These are phyloP conservation scores for Stephanodiscus minutulus DNA, from an alignment of 108 stramenopile genomes.

Conservation along the genomic window DNA sequence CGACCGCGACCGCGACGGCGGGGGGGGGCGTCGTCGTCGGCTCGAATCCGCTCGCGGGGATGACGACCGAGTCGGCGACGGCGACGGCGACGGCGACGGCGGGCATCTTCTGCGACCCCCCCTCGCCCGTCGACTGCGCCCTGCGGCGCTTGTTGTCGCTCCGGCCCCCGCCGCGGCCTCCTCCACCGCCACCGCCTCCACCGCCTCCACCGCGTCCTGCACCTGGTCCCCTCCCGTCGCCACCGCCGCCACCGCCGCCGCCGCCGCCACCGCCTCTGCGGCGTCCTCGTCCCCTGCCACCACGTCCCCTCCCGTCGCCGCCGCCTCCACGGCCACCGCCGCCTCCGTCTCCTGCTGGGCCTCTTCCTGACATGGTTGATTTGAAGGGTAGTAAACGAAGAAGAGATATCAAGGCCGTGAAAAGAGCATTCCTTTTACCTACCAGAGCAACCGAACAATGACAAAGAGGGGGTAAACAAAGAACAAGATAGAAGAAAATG, in stretches of 20 bases:
- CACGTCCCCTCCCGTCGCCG: not conserved
- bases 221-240: too few species aligned
- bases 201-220: not conserved
- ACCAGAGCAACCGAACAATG: too few species aligned
- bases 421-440: too few species aligned
- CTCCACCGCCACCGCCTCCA: not conserved
- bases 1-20: not conserved
- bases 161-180: not conserved
- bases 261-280: constrained; percentile 7
- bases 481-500: too few species aligned
- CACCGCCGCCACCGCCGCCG: not conserved
- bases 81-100: not conserved
- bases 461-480: too few species aligned
- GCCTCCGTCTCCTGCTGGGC: not conserved
- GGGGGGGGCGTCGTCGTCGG: not conserved
- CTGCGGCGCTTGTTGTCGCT: not conserved
- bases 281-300: constrained; percentile 20
- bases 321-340: constrained; percentile 8
- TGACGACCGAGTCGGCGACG: not conserved
- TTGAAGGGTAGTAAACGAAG: not conserved
- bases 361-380: constrained; percentile 9
- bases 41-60: constrained; percentile 9
- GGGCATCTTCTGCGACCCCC: not conserved
- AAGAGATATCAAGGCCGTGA: too few species aligned
- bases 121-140: constrained; percentile 3